Percentiles rank a stretch among this genome's conserved stretches.
These are phyloP conservation scores for Cytidiella melzeri DNA, from an alignment of 768 basidiomycete species.

Conservation along the genomic window DNA sequence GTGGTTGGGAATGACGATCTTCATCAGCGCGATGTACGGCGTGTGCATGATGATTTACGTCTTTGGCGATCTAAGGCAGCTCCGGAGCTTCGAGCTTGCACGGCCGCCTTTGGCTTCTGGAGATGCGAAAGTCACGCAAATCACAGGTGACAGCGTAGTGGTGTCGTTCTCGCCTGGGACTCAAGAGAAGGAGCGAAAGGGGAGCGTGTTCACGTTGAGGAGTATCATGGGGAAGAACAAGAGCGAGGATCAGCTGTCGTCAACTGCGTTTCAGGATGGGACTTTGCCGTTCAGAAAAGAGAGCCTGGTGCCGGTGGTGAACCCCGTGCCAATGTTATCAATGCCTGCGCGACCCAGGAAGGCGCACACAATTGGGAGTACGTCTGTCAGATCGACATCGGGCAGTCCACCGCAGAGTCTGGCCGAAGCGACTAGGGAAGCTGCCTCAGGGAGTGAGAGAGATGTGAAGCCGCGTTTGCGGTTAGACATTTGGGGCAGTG, in stretches of 20 bases:
- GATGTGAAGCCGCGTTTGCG: background rate
- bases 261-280: background rate
- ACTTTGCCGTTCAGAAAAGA: background rate
- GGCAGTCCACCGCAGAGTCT: background rate
- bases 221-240: background rate
- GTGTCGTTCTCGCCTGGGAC: background rate
- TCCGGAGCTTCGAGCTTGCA: slow-evolving; percentile 72
- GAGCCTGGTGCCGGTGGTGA: background rate
- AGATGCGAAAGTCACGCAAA: background rate
- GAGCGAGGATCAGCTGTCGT: background rate
- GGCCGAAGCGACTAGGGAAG: background rate
- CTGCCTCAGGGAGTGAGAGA: background rate
- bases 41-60: slow-evolving; percentile 73
- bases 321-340: background rate
- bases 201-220: background rate
- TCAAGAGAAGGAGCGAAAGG: background rate
- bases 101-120: slow-evolving; percentile 37
- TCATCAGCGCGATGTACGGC: slow-evolving; percentile 61
- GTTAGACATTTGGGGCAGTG: background rate
- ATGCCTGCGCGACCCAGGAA: background rate
- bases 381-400: background rate
- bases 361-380: background rate
- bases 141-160: background rate
- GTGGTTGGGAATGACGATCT: slow-evolving; percentile 61
- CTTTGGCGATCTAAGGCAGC: slow-evolving; percentile 73